A percentile compares a stretch with the other conserved stretches of the same genome.
Conservation (phyloP, 169 alveolate genomes). For the Toxoplasma gondii region DNA sequence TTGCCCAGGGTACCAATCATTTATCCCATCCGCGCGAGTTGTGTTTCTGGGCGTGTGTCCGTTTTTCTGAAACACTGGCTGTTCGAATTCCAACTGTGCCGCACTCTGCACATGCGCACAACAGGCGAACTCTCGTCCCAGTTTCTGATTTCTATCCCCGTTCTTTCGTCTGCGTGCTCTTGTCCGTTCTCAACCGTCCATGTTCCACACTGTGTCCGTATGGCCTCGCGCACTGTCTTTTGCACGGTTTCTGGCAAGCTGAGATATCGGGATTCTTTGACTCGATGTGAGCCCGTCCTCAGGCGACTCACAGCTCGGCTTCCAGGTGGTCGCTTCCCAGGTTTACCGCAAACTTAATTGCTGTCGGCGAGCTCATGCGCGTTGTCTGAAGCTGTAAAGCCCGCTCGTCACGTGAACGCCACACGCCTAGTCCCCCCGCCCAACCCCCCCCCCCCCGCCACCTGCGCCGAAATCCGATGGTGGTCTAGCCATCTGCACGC, state of each 20-base stretch:
- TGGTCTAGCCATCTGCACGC: no score
- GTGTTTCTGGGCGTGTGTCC: no score
- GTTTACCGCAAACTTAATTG: not conserved
- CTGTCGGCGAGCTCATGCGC: not conserved
- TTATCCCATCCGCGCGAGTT: no score
- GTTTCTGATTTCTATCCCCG: not conserved
- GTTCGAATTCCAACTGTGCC: no score
- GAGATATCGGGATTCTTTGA: not conserved
- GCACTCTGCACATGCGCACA: no score
- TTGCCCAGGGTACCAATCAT: no score
- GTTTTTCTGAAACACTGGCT: no score
- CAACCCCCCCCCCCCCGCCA: no score
- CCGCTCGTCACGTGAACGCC: not conserved
- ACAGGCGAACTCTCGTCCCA: not conserved
- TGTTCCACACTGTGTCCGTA: not conserved
- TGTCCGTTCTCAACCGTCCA: not conserved
- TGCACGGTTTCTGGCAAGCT: not conserved
- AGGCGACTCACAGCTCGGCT: not conserved
- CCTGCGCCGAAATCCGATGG: no score
- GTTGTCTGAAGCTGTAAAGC: not conserved
- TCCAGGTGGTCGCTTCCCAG: not conserved
- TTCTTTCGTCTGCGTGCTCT: not conserved
- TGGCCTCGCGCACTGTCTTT: not conserved
- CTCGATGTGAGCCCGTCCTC: not conserved
- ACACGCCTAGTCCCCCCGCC: no score